Base-by-base conservation (phyloP, 2,329 filamentous ascomycete genomes). In the Endocalyx cinctus region DNA sequence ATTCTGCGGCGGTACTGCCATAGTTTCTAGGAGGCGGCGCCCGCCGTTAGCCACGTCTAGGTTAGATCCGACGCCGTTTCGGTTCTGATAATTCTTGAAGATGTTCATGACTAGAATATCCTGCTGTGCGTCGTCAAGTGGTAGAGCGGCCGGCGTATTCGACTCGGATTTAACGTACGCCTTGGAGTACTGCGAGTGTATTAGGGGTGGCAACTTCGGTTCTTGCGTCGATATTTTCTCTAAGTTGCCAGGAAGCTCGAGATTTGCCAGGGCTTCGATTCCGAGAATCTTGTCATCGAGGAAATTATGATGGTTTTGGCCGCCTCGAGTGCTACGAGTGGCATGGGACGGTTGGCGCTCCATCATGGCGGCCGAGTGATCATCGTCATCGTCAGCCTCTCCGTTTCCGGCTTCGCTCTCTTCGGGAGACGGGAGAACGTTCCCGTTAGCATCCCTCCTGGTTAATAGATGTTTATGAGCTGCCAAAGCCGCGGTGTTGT, bases 331-430 rank as follows among this genome's bases (percentile, higher is more conserved):
- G 56, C 77, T 82, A 27, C 78, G 66, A 13, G 79, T 82, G 10
- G 74, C 74, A 39, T 82, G 77, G 8, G 78, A 82, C 10, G 73
- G 69, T 40, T 77, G 74, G 20, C 77, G 70, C 54, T 82, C 78
- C 77, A 82, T 82, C 33, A 63, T 63, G 11, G 69, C 67, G 2
- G 74, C 75, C 5, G 70, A 57, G 5, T 61, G 63, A 25, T 69
- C 70, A 12, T 69, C 64, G 23, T 70, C 66, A 3, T 67, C 66
- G 35, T 73, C 71, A 18, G 64, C 62, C 25, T 75, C 70, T 8
- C 66, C 66, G 35, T 70, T 68, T 37, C 68, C 70, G 12, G 67
- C 67, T 29, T 74, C 70, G 44, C 70, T 77, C 26, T 72, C 72
- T 2, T 74, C 68, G 7, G 65, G 67, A 10, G 68, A 76, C 25